Percentiles rank a stretch among this genome's conserved stretches.
These are phyloP conservation scores for Phialophora expanda DNA, from an alignment of 2,329 filamentous ascomycete species.

Conservation along the genomic window DNA sequence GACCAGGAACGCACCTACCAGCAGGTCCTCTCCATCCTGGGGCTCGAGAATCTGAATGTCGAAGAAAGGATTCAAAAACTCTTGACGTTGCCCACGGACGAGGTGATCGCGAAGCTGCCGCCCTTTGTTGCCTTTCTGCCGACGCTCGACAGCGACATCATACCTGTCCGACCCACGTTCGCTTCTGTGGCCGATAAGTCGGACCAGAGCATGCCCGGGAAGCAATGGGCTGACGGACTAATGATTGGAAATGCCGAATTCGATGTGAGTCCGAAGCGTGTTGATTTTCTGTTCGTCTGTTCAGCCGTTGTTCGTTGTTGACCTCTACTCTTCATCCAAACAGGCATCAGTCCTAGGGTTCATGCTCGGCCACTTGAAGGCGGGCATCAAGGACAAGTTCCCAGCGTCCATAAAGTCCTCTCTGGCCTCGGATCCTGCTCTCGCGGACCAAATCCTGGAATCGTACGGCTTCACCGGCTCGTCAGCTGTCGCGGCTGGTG, in stretches of 20 bases:
- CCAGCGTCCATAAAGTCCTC: slow-evolving; percentile 21
- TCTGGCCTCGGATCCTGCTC: slow-evolving; percentile 38
- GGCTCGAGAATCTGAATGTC: slow-evolving; percentile 42
- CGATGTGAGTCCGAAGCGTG: slow-evolving; percentile 47
- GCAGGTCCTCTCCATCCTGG: slow-evolving; percentile 49
- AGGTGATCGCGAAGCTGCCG: slow-evolving; percentile 51
- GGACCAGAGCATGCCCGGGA: slow-evolving; percentile 46
- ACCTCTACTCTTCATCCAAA: background rate
- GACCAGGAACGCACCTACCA: slow-evolving; percentile 52
- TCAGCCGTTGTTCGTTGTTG: background rate
- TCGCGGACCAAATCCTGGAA: slow-evolving; percentile 43
- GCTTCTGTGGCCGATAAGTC: slow-evolving; percentile 39
- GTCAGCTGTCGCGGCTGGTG: slow-evolving; percentile 21
- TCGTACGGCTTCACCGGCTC: slow-evolving; percentile 49
- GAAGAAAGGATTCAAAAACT: slow-evolving; percentile 52
- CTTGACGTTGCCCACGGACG: slow-evolving; percentile 47
- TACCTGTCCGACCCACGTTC: slow-evolving; percentile 41
- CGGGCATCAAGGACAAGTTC: slow-evolving; percentile 30
- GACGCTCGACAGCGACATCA: slow-evolving; percentile 52
- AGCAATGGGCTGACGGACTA: slow-evolving; percentile 54
- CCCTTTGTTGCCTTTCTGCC: slow-evolving; percentile 46
- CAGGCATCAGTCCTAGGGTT: slow-evolving; percentile 27
- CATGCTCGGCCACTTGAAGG: slow-evolving; percentile 29
- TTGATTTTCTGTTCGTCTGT: slow-evolving; percentile 1
- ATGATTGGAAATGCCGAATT: slow-evolving; percentile 57